These are phyloP conservation scores for Penicillium canescens DNA, from an alignment of 495 filamentous ascomycete species.

Conservation along the genomic window DNA sequence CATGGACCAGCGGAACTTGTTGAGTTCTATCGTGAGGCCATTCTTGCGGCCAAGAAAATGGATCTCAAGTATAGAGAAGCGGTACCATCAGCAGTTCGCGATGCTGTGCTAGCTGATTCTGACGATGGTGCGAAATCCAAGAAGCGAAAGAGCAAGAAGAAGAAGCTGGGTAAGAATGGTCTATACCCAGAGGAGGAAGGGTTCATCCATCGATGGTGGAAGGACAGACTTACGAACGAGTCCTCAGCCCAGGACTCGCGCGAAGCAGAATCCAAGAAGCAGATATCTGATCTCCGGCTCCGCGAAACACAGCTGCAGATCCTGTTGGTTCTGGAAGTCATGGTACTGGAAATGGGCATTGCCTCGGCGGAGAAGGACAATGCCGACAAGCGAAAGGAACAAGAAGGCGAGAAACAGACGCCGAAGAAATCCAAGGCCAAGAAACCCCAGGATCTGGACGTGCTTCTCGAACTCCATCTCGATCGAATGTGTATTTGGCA, in stretches of 20 bases:
- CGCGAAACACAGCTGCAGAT: conserved; percentile 89
- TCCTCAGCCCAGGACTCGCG: conserved; percentile 41
- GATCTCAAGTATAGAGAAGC: conserved; percentile 87
- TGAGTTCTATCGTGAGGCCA: conserved; percentile 66
- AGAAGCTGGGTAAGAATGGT: conserved; percentile 73
- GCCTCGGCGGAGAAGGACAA: conserved; percentile 34
- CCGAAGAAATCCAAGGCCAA: conserved; percentile 44
- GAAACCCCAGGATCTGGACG: conserved; percentile 55
- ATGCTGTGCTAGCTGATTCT: conserved; percentile 61
- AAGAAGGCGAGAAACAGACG: conserved; percentile 40
- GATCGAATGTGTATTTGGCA: conserved; percentile 98
- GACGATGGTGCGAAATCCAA: conserved; percentile 58
- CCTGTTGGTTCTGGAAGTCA: conserved; percentile 83
- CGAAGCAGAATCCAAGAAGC: conserved; percentile 55
- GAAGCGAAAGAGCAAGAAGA: conserved; percentile 65
- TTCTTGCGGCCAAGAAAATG: conserved; percentile 71
- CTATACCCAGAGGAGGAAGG: conserved; percentile 74
- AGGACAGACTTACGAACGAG: conserved; percentile 43
- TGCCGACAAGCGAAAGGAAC: conserved; percentile 20
- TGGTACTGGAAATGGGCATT: conserved; percentile 62
- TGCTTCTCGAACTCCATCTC: conserved; percentile 79
- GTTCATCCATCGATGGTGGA: conserved; percentile 83
- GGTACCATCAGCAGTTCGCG: conserved; percentile 64
- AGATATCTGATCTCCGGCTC: conserved; percentile 64
- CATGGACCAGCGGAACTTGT: conserved; percentile 49